Base-by-base conservation (phyloP, 192 early-diverging fungal species). In the Geranomyces michiganensis region DNA sequence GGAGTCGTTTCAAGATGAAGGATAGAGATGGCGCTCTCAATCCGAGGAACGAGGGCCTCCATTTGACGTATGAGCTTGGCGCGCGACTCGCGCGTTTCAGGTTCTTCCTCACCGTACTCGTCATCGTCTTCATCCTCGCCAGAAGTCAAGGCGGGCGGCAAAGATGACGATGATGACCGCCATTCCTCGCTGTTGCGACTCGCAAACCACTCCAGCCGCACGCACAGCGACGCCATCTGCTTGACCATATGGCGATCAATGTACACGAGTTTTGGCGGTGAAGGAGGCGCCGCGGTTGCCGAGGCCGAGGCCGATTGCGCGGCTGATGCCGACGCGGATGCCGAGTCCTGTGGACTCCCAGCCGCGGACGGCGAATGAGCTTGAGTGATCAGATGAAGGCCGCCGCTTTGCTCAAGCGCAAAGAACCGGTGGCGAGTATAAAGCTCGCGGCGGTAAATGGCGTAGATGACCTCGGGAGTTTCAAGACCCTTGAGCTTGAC, bases 401-500 rank as follows among this genome's bases (percentile, higher is more conserved):
- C 62, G 21, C 72, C 36, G 66, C 66, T 70, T 75, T 76, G 79
- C 32, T 73, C 65, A 41, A 51, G 61, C 21, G 78, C 63, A 27
- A 71, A 70, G 62, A 68, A 81, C 27, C 48, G 59, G 56, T 70
- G 80, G 26, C 70, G 80, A 30, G 61, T 65, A 30, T 27, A 63
- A 31, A 74, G 67, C 36, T 68, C 78, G 22, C 56, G 61, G 30
- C 59, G 74, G 36, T 22, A 79, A 36, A 44, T 81, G 71, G 91
- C 70, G 33, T 84, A 90, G 29, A 95, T 74, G 71, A 88, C 84
- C 74, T 96, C 94, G 3, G 92, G 92, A 7, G 91, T 93, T 74
- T 96, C 94, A 12, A 96, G 76, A 0, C 94, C 94, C 79, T 96
- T 96, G 21, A 96, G 82, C 61, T 90, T 91, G 17, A 83, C 82